Conservation (phyloP, 2,329 filamentous ascomycete species). For the Xylariomycetidae sp. region DNA sequence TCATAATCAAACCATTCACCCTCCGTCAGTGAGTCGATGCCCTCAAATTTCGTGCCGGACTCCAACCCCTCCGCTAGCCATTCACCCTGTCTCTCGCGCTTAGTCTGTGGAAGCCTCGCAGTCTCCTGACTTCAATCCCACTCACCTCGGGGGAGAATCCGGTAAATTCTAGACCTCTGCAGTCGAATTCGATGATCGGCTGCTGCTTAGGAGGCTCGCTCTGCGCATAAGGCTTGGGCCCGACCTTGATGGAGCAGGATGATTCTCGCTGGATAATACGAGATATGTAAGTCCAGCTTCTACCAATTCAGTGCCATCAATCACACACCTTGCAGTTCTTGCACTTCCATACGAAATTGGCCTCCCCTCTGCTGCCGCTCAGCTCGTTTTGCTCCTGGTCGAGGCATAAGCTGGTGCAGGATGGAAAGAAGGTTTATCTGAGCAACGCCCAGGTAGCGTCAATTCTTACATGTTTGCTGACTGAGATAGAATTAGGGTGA, state of each 20-base stretch:
- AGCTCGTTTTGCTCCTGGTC: slow-evolving; percentile 80
- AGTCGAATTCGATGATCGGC: slow-evolving; percentile 88
- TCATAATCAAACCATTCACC: slow-evolving; percentile 99
- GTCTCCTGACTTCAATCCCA: not conserved
- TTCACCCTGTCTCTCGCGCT: slow-evolving; percentile 59
- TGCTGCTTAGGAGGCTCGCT: slow-evolving; percentile 67
- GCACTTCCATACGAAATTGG: slow-evolving; percentile 99
- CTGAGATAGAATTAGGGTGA: slow-evolving; percentile 79
- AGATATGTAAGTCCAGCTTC: no score
- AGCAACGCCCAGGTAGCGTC: no score
- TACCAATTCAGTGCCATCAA: not conserved
- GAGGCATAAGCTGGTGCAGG: slow-evolving; percentile 4
- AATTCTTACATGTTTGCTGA: slow-evolving; percentile 91
- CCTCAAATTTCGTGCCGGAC: slow-evolving; percentile 74
- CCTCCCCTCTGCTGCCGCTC: slow-evolving; percentile 88
- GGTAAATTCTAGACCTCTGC: slow-evolving; percentile 84
- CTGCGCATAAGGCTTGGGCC: slow-evolving; percentile 67
- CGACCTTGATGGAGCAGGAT: slow-evolving; percentile 75
- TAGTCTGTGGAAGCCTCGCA: not conserved
- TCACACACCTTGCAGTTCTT: slow-evolving; percentile 90
- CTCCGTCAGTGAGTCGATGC: slow-evolving; percentile 70
- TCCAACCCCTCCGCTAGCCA: slow-evolving; percentile 83
- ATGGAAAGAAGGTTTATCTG: slow-evolving; percentile 10
- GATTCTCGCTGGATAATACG: slow-evolving; percentile 73
- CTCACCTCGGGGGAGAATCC: slow-evolving; percentile 85